These are phyloP conservation scores for Metroxylon sagu DNA, from an alignment of 176 grass and related monocot species.

Conservation along the genomic window DNA sequence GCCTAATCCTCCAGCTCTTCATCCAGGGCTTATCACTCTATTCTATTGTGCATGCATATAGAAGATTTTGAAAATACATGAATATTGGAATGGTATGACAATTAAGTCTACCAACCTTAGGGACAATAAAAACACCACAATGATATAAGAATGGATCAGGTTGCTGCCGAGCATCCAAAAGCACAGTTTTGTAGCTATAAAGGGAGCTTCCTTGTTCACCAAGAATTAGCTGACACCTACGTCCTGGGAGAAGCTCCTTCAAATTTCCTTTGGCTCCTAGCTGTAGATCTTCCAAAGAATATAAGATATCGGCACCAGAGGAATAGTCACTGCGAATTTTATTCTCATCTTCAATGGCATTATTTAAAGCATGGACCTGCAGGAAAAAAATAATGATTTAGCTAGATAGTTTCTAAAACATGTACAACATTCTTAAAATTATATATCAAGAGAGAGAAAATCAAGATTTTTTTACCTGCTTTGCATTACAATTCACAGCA, in stretches of 20 bases:
- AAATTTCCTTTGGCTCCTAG: slow-evolving; percentile 74
- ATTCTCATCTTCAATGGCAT: slow-evolving; percentile 64
- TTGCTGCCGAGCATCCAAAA: slow-evolving; percentile 68
- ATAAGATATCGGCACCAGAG: slow-evolving; percentile 46
- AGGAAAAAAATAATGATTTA: slow-evolving; percentile 12
- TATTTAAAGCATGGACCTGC: slow-evolving; percentile 60
- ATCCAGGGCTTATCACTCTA: no score
- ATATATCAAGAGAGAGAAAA: slow-evolving; percentile 8
- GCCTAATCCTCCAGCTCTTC: no score
- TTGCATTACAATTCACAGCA: slow-evolving; percentile 48
- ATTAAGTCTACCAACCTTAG: slow-evolving; percentile 51
- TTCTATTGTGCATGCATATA: no score
- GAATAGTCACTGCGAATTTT: slow-evolving; percentile 47
- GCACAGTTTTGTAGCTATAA: slow-evolving; percentile 65
- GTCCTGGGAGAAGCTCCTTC: slow-evolving; percentile 59
- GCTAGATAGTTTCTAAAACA: neutral
- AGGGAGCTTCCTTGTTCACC: slow-evolving; percentile 69
- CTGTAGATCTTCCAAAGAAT: slow-evolving; percentile 82
- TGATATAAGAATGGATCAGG: slow-evolving; percentile 52
- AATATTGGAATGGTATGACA: neutral
- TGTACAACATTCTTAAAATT: neutral
- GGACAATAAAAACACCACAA: slow-evolving; percentile 90
- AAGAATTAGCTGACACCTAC: slow-evolving; percentile 68
- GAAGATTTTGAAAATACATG: neutral
- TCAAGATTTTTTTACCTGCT: slow-evolving; percentile 41